A percentile compares a stretch with the other conserved stretches of the same genome.
These are phyloP conservation scores for Eremochloa ophiuroides DNA, from an alignment of 176 grass and related monocot species.

Conservation along the genomic window DNA sequence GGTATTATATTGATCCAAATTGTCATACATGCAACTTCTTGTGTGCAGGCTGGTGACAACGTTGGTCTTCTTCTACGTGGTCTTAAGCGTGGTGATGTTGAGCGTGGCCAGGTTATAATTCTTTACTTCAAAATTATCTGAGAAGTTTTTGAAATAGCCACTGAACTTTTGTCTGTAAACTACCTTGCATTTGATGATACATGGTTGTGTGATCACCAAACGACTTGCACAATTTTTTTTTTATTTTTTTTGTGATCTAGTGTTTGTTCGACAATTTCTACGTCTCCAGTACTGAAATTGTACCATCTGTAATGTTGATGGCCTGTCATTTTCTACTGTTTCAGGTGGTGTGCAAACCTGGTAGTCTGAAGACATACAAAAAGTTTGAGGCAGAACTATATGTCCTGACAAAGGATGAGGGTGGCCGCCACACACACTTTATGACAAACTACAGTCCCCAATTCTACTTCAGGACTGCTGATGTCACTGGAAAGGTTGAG, in stretches of 20 bases:
- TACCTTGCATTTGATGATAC: background rate
- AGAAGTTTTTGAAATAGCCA: background rate
- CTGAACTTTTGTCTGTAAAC: background rate
- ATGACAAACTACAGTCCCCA: conserved; percentile 87
- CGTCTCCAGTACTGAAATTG: background rate
- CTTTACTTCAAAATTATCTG: background rate
- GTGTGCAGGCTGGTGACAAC: conserved; percentile 83
- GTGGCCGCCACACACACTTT: conserved; percentile 88
- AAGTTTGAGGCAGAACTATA: conserved; percentile 94
- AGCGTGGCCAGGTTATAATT: conserved; percentile 78
- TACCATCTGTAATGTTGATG: background rate
- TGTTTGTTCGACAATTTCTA: background rate
- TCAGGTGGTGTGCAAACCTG: conserved; percentile 87
- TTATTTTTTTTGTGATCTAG: background rate
- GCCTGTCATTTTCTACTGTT: conserved; percentile 1
- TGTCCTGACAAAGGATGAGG: conserved; percentile 89
- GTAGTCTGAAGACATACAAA: conserved; percentile 73
- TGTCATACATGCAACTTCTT: background rate
- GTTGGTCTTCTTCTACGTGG: conserved; percentile 95
- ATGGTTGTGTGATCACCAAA: background rate
- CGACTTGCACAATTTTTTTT: background rate
- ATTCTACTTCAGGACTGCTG: conserved; percentile 96
- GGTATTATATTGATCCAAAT: background rate
- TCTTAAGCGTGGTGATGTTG: conserved; percentile 86
- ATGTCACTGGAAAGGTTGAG: conserved; percentile 82